These are phyloP conservation scores for Pyrus betulifolia DNA, from an alignment of 306 rosid species.

Conservation along the genomic window DNA sequence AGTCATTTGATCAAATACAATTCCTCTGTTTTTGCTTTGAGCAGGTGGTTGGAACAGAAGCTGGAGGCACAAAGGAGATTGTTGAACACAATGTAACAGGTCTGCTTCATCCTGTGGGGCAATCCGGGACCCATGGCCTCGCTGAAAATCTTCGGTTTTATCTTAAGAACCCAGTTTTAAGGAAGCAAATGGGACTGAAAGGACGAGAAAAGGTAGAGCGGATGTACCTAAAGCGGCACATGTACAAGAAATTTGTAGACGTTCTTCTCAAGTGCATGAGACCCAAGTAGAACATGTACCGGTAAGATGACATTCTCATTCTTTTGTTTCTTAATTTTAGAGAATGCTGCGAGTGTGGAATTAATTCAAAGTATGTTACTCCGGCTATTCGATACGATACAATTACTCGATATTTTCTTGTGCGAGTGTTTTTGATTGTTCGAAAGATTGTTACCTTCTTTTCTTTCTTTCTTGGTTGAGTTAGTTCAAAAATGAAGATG, in stretches of 20 bases:
- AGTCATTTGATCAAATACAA: neutral
- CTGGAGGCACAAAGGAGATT: constrained; percentile 84
- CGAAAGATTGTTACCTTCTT: too few relatives aligned
- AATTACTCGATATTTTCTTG: too few relatives aligned
- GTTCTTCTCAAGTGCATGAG: constrained; percentile 69
- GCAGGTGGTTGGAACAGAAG: constrained; percentile 88
- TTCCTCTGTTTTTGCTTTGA: neutral
- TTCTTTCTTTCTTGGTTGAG: too few relatives aligned
- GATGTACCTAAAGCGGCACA: constrained; percentile 74
- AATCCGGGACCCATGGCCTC: constrained; percentile 40
- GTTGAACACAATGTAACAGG: constrained; percentile 81
- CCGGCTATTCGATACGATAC: neutral
- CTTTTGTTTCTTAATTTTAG: constrained; percentile 26
- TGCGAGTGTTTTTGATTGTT: neutral
- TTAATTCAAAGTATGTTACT: neutral
- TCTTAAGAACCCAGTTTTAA: constrained; percentile 41
- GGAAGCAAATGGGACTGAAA: constrained; percentile 67
- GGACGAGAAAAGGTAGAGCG: constrained; percentile 69
- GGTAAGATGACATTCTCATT: constrained; percentile 14
- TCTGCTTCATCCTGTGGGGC: constrained; percentile 71
- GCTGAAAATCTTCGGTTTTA: constrained; percentile 56
- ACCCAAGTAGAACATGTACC: constrained; percentile 37
- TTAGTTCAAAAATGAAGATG: too few relatives aligned
- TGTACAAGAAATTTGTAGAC: constrained; percentile 69
- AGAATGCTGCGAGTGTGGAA: constrained; percentile 12